phyloP scores from a whole-genome alignment of 345 rosid species.

The Trapa incisa region DNA sequence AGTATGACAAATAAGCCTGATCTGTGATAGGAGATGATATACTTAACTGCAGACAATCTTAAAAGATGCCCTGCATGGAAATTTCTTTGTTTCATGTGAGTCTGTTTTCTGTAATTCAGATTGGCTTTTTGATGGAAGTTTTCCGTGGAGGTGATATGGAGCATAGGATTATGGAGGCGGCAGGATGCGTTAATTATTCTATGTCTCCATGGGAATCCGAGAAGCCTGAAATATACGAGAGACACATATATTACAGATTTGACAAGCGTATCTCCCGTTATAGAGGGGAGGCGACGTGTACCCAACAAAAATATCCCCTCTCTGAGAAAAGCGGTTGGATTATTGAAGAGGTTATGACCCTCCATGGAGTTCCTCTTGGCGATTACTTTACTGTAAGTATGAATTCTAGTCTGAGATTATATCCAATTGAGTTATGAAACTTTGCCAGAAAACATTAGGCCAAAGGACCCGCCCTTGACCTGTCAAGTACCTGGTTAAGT shows the following conservation, averaged over 20 bases:
- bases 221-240: slow-evolving; percentile 60
- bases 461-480: background rate
- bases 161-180: slow-evolving; percentile 71
- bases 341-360: slow-evolving; percentile 84
- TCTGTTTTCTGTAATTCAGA: slow-evolving; percentile 24
- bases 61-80: background rate
- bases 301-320: slow-evolving; percentile 67
- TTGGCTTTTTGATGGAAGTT: slow-evolving; percentile 56
- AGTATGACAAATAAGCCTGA: background rate
- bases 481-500: background rate
- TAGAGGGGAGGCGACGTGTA: slow-evolving; percentile 90
- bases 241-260: slow-evolving; percentile 72
- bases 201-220: slow-evolving; percentile 84
- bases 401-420: background rate
- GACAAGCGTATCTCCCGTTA: slow-evolving; percentile 66
- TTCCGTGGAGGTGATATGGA: slow-evolving; percentile 79
- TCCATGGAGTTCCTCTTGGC: slow-evolving; percentile 86
- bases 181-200: slow-evolving; percentile 77
- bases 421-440: background rate
- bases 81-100: background rate
- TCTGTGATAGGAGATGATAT: background rate
- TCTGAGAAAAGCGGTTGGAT: slow-evolving; percentile 65
- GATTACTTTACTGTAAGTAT: slow-evolving; percentile 66
- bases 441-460: background rate
- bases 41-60: background rate